Conservation (phyloP, 139 green algal species). For the Volvox reticuliferus region DNA sequence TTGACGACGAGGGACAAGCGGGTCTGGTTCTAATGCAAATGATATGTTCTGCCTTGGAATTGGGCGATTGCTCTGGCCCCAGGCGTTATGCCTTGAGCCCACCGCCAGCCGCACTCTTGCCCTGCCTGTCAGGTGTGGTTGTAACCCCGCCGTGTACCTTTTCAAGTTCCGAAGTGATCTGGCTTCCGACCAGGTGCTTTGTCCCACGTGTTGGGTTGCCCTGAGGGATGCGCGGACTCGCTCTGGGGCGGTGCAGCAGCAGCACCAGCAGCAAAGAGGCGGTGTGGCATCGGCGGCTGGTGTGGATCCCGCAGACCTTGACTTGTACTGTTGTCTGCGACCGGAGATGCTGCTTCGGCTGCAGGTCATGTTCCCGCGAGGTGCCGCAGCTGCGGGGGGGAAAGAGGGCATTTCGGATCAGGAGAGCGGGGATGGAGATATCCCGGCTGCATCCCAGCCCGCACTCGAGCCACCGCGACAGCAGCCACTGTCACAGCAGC, state of each 20-base stretch:
- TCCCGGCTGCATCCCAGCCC: neutral
- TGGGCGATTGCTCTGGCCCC: too few species aligned
- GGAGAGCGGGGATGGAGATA: neutral
- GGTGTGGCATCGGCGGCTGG: too few species aligned
- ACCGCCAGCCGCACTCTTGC: neutral
- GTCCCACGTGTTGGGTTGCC: neutral
- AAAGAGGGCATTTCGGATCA: neutral
- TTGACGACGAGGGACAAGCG: too few species aligned
- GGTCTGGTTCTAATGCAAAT: too few species aligned
- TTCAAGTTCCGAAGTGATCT: neutral
- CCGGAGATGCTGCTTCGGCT: slow-evolving; percentile 20
- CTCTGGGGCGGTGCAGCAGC: neutral
- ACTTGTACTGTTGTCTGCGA: slow-evolving; percentile 33
- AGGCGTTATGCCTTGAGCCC: too few species aligned
- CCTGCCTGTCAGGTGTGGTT: neutral
- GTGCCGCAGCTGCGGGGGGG: neutral
- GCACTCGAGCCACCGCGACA: neutral
- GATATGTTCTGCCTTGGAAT: too few species aligned
- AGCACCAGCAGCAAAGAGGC: neutral
- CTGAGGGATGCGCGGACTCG: neutral
- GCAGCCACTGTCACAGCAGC: neutral
- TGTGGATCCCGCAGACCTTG: neutral
- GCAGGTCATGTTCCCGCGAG: neutral
- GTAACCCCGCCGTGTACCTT: slow-evolving; percentile 31
- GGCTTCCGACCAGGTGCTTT: neutral